Evolutionary conservation across 164 flowering plant genomes (phyloP), one percentile per base, ranked within the genome.

Genomic region (Euptelea pleiosperma): DNA sequence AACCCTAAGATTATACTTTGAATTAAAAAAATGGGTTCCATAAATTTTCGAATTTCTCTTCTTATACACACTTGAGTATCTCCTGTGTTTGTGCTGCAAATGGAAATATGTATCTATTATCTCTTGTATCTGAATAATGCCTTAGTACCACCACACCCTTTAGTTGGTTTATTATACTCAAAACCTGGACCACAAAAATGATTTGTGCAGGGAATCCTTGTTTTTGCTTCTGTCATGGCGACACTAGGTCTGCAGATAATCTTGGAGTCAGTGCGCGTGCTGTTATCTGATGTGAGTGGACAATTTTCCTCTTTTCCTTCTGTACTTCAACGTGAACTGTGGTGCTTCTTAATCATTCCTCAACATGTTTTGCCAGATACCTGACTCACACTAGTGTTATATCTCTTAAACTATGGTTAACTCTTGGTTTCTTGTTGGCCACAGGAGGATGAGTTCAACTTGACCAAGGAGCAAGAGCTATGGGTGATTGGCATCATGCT

Each of bases 141-240:
- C n/a, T n/a, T n/a, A n/a, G n/a, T n/a, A n/a, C n/a, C n/a, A n/a
- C n/a, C n/a, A n/a, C n/a, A n/a, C n/a, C 43, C 2, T 54, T 12
- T 3, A 15, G 44, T 10, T 16, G 11, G 40, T 16, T 33, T 36
- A 12, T 15, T 24, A 36, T 53, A 49, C 34, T 14, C 16, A 37
- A 36, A 53, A 19, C 28, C 19, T 21, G 29, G 2, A 53, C 37
- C 24, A n/a, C n/a, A n/a, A 48, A 48, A 42, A 48, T 48, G 52
- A 29, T 21, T 26, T 67, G 26, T 76, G 75, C 80, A 90, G 95
- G 97, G 97, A 33, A 90, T 90, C 61, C 87, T 90, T 66, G 97
- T 90, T 30, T 90, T 90, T 77, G 97, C 97, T 35, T 85, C 95
- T 58, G 95, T 90, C 46, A 90, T 90, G 97, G 95, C 97, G 2